phyloP scores from a whole-genome alignment of 768 basidiomycete species.

The Kockovaella imperatae region DNA sequence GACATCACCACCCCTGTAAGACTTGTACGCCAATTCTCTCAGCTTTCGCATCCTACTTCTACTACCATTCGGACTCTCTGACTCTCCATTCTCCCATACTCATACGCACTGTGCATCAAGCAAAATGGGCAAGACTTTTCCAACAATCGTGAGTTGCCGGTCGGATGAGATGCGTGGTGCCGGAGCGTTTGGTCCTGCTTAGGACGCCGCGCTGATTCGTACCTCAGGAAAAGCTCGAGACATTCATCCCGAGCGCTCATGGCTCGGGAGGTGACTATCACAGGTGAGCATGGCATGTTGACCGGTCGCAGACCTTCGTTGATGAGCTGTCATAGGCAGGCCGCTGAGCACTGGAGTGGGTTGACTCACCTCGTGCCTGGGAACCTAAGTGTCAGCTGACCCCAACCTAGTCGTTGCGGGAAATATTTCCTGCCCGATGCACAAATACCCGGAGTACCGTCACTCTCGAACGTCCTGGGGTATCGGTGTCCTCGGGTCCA shows the following conservation, averaged over 20 bases:
- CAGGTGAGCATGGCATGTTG: slow-evolving; percentile 8
- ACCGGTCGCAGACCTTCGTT: background rate
- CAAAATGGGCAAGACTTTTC: no score
- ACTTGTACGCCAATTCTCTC: background rate
- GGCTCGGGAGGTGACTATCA: slow-evolving; percentile 47
- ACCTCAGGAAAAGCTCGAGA: slow-evolving; percentile 40
- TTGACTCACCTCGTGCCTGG: slow-evolving; percentile 2
- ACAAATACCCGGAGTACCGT: slow-evolving; percentile 42
- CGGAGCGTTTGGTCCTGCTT: no score
- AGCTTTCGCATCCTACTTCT: no score
- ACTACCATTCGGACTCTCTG: no score
- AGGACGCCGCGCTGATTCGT: no score
- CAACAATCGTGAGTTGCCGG: no score
- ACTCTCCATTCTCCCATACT: no score
- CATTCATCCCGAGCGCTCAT: slow-evolving; percentile 43
- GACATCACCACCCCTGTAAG: no score
- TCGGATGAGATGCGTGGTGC: no score
- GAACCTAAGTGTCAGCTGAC: background rate
- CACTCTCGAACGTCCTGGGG: slow-evolving; percentile 45
- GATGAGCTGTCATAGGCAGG: slow-evolving; percentile 17
- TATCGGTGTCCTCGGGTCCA: slow-evolving; percentile 46
- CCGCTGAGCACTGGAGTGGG: slow-evolving; percentile 44
- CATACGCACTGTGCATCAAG: no score
- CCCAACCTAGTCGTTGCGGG: slow-evolving; percentile 31
- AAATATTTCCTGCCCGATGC: slow-evolving; percentile 46